phyloP scores from a whole-genome alignment of 192 early-diverging fungal species.

The Dispira simplex region DNA sequence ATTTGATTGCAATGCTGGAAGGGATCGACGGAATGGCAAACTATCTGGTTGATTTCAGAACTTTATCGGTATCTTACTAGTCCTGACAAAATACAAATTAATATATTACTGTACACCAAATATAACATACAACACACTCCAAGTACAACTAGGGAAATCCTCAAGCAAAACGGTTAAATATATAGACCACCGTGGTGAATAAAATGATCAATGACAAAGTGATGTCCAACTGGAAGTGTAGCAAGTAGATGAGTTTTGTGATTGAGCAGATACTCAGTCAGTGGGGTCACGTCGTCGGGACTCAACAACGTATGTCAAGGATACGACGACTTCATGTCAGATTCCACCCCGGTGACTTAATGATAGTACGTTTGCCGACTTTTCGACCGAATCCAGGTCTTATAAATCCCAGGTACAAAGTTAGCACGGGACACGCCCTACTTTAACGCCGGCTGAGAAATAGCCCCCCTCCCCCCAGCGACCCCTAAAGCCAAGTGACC shows the following conservation, averaged over 20 bases:
- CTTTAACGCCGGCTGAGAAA: background rate
- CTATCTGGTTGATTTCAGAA: too few species aligned
- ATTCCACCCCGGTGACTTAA: constrained; percentile 60
- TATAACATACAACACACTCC: too few species aligned
- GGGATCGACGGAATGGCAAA: too few species aligned
- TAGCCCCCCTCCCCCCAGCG: constrained; percentile 19
- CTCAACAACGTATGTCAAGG: constrained; percentile 44
- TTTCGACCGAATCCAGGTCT: constrained; percentile 63
- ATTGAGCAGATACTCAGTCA: constrained; percentile 48
- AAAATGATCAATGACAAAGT: too few species aligned
- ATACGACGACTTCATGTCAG: constrained; percentile 72
- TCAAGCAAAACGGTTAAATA: too few species aligned
- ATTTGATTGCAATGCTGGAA: too few species aligned
- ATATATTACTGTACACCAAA: too few species aligned
- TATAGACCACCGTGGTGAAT: too few species aligned
- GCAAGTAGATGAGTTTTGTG: constrained; percentile 52
- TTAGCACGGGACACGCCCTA: background rate
- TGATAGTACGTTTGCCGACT: constrained; percentile 71
- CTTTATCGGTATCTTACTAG: too few species aligned
- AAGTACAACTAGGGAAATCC: too few species aligned
- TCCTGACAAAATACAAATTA: too few species aligned
- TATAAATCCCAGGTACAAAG: constrained; percentile 19
- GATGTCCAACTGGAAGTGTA: too few species aligned
- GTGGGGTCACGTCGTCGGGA: constrained; percentile 30
- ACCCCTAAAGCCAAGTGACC: constrained; percentile 27